A percentile compares a stretch with the other conserved stretches of the same genome.
Conservation (phyloP, 148 eudicot species). For the Silene uniflora region DNA sequence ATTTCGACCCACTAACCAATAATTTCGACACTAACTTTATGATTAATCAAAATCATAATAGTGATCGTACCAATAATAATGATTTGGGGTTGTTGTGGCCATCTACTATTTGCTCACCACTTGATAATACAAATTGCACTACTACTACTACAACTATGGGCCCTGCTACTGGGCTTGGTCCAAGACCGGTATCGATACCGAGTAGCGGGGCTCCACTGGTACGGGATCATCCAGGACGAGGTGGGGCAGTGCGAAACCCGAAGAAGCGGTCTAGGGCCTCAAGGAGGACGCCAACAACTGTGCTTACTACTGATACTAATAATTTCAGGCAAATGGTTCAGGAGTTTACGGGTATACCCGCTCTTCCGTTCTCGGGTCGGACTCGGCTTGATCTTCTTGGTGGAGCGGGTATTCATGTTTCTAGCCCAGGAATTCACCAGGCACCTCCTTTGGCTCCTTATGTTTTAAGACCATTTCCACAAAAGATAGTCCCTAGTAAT, state of each 20-base stretch:
- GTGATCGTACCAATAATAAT: constrained; percentile 2
- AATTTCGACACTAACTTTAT: constrained; percentile 24
- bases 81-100: constrained; percentile 39
- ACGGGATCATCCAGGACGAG: not conserved
- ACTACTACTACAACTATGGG: not conserved
- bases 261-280: constrained; percentile 76
- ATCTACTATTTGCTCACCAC: constrained; percentile 10
- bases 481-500: constrained; percentile 33
- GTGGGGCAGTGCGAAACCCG: constrained; percentile 43
- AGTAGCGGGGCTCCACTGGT: not conserved
- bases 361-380: constrained; percentile 48
- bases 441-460: constrained; percentile 35
- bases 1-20: constrained; percentile 16
- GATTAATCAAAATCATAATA: constrained; percentile 13
- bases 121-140: not conserved
- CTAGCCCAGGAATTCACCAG: not conserved
- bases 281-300: constrained; percentile 77
- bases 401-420: constrained; percentile 7
- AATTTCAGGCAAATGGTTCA: constrained; percentile 91
- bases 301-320: constrained; percentile 66
- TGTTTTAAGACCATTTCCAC: constrained; percentile 54
- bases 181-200: not conserved
- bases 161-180: not conserved
- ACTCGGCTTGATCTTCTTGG: constrained; percentile 47
- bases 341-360: constrained; percentile 80